phyloP scores from a whole-genome alignment of 2,329 filamentous ascomycete species.

The Emydomyces testavorans region DNA sequence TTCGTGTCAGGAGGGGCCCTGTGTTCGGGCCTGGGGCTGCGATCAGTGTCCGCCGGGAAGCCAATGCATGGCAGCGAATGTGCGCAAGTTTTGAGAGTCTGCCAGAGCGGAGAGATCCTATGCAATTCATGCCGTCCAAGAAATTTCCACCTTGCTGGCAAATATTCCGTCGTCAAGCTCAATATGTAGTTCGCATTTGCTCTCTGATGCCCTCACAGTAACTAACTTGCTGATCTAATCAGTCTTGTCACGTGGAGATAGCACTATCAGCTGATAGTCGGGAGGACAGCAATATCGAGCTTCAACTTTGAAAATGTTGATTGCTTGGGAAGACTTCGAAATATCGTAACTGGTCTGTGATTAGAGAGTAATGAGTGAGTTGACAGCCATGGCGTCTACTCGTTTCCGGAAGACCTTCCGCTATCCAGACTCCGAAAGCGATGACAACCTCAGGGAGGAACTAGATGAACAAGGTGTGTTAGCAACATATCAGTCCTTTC shows the following conservation, averaged over 20 bases:
- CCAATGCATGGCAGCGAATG: background rate
- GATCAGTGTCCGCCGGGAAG: conserved; percentile 36
- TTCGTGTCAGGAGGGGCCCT: conserved; percentile 42
- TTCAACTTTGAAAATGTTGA: background rate
- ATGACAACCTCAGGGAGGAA: conserved; percentile 46
- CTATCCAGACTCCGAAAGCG: conserved; percentile 54
- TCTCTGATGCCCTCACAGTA: background rate
- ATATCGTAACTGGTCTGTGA: background rate
- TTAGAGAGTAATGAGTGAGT: background rate
- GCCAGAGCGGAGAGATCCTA: background rate
- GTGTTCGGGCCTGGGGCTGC: conserved; percentile 41
- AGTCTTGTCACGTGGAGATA: conserved; percentile 1
- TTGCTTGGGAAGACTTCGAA: background rate
- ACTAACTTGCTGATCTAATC: background rate
- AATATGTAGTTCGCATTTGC: background rate
- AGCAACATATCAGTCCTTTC: too few species aligned
- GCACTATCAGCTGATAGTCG: background rate
- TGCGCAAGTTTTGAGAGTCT: background rate
- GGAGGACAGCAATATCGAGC: too few species aligned
- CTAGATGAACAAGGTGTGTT: conserved; percentile 63
- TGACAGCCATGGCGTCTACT: conserved; percentile 31
- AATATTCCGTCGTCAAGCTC: background rate
- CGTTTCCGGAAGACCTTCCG: conserved; percentile 66
- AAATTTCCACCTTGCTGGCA: background rate
- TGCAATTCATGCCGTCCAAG: conserved; percentile 3